A percentile compares a stretch with the other conserved stretches of the same genome.
Evolutionary conservation across 2,329 filamentous ascomycete species (phyloP).

Genomic region (Trichoderma sp.): DNA sequence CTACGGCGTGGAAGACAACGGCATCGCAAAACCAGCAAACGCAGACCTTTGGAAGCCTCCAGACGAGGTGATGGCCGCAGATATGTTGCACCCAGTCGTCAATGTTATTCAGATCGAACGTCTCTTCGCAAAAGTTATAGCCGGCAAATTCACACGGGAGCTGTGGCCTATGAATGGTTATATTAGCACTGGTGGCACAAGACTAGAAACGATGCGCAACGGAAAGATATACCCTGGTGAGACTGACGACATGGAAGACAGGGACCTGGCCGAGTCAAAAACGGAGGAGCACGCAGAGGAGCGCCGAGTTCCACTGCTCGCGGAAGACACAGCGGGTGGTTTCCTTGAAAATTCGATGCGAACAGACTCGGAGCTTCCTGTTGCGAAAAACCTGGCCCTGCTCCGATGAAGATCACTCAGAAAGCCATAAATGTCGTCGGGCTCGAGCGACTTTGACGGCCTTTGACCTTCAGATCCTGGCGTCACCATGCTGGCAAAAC

Average conservation of each 20-base stretch:
- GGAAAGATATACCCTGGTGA: background rate
- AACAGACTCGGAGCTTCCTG: constrained; percentile 2
- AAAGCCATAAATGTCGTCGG: background rate
- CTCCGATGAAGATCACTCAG: background rate
- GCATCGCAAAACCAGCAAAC: constrained; percentile 58
- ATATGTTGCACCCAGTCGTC: constrained; percentile 54
- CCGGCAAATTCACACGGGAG: constrained; percentile 53
- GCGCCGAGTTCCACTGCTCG: background rate
- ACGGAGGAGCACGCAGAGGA: background rate
- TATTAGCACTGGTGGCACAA: background rate
- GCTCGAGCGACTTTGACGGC: background rate
- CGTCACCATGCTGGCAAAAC: background rate
- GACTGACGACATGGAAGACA: constrained; percentile 10
- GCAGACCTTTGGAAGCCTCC: constrained; percentile 30
- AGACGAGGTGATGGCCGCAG: constrained; percentile 39
- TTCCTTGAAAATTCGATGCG: background rate
- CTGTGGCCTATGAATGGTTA: background rate
- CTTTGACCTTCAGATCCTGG: background rate
- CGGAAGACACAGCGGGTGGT: background rate
- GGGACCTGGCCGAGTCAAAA: background rate
- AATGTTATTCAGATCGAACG: constrained; percentile 46
- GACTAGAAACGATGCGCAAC: background rate
- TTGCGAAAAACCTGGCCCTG: background rate
- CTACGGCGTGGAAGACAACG: background rate
- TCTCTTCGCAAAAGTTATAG: constrained; percentile 42